phyloP scores from a whole-genome alignment of 2,329 filamentous ascomycete genomes.

The Aureobasidium sp. region DNA sequence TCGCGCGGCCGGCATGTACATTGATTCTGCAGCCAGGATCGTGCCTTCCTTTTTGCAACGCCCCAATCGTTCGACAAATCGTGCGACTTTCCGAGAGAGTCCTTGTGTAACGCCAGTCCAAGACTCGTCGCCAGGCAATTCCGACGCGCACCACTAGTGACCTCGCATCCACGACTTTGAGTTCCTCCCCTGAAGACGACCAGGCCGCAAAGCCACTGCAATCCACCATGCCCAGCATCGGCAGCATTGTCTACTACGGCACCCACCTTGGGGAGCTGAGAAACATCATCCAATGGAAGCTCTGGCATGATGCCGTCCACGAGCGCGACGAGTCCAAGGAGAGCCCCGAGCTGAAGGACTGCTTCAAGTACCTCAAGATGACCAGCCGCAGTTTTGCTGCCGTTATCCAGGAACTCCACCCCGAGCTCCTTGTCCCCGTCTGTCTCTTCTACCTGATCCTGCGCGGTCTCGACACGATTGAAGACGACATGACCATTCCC shows the following conservation, averaged over 20 bases:
- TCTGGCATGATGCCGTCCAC: slow-evolving; percentile 95
- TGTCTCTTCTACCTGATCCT: slow-evolving; percentile 89
- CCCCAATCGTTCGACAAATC: slow-evolving; percentile 7
- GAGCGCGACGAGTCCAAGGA: slow-evolving; percentile 71
- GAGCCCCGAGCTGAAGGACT: slow-evolving; percentile 64
- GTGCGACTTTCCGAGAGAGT: not conserved
- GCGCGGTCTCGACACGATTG: slow-evolving; percentile 92
- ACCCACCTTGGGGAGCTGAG: slow-evolving; percentile 31
- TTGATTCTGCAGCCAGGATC: not conserved
- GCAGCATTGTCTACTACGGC: slow-evolving; percentile 27
- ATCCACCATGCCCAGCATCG: slow-evolving; percentile 17
- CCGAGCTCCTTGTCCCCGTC: slow-evolving; percentile 83
- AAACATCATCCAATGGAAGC: slow-evolving; percentile 49
- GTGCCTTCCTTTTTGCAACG: not conserved
- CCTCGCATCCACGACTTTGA: not conserved
- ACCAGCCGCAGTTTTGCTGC: slow-evolving; percentile 90
- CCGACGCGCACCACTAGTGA: not conserved
- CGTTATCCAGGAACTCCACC: slow-evolving; percentile 93
- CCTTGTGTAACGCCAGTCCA: not conserved
- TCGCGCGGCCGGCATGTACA: not conserved
- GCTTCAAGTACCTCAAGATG: slow-evolving; percentile 77
- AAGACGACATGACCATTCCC: slow-evolving; percentile 94
- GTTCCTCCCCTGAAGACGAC: not conserved
- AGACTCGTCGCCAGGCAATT: not conserved
- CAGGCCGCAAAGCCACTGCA: not conserved